phyloP scores from a whole-genome alignment of 345 rosid genomes.

The Dovyalis caffra region DNA sequence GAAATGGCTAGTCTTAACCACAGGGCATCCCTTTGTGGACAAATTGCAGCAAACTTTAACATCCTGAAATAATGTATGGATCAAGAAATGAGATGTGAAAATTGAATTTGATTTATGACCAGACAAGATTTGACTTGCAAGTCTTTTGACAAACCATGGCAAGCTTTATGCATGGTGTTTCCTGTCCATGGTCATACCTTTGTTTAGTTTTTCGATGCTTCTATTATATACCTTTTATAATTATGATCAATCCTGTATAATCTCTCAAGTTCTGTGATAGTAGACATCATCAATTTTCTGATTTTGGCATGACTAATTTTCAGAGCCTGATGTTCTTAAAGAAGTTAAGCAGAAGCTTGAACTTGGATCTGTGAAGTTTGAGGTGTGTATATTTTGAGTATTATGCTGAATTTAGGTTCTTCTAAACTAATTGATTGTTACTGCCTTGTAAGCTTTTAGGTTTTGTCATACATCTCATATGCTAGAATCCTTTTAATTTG shows the following conservation, averaged over 20 bases:
- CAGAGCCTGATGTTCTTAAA: slow-evolving; percentile 89
- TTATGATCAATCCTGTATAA: neutral
- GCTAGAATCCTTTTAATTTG: neutral
- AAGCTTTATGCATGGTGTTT: neutral
- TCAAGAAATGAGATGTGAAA: neutral
- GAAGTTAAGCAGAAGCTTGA: slow-evolving; percentile 93
- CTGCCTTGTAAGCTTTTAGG: neutral
- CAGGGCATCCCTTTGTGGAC: neutral
- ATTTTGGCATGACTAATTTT: slow-evolving; percentile 28
- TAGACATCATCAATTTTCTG: neutral
- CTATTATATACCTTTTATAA: neutral
- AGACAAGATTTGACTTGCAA: neutral
- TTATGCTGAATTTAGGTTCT: neutral
- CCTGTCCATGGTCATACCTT: neutral
- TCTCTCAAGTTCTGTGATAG: neutral
- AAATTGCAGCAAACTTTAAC: too few species aligned
- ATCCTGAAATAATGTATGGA: neutral
- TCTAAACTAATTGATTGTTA: neutral
- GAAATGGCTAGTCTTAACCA: neutral
- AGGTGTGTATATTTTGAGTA: slow-evolving; percentile 44
- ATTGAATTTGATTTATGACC: neutral
- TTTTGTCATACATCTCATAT: neutral
- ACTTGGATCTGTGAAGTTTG: slow-evolving; percentile 87
- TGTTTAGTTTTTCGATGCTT: neutral
- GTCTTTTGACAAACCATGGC: neutral